phyloP scores from a whole-genome alignment of 2,329 filamentous ascomycete species.

The Eutypella sp. region DNA sequence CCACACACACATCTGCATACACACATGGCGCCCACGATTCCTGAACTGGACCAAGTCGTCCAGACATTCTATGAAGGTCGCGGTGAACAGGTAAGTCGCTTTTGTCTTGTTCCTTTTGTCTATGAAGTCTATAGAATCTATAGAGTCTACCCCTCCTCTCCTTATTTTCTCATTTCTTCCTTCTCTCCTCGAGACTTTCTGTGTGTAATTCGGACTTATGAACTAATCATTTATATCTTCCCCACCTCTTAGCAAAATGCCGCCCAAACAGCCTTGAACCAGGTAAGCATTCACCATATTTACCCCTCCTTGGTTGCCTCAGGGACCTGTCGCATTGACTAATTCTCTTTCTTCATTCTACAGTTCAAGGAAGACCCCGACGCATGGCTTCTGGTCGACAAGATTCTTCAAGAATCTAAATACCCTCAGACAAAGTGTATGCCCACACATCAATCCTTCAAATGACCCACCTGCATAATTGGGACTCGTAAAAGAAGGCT shows the following conservation, averaged over 20 bases:
- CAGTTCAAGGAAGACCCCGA: conserved; percentile 99
- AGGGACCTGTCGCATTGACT: conserved; percentile 15
- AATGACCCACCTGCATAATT: background rate
- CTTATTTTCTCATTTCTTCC: background rate
- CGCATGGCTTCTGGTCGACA: conserved; percentile 94
- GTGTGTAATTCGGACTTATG: conserved; percentile 1
- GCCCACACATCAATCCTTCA: conserved; percentile 29
- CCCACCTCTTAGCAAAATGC: conserved; percentile 76
- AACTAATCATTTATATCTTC: conserved; percentile 23
- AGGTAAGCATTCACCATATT: conserved; percentile 53
- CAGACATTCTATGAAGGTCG: conserved; percentile 96
- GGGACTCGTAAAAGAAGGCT: conserved; percentile 11
- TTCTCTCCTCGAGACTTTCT: conserved; percentile 1
- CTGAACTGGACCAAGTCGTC: conserved; percentile 94
- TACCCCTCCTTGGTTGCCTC: conserved; percentile 1
- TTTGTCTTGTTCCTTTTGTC: background rate
- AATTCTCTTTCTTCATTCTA: conserved; percentile 16
- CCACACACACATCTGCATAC: background rate
- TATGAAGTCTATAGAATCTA: no score
- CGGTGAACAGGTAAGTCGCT: conserved; percentile 74
- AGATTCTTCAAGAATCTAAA: conserved; percentile 88
- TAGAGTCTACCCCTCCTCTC: no score
- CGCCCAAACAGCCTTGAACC: conserved; percentile 87
- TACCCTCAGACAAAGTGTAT: conserved; percentile 96
- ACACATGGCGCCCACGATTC: conserved; percentile 68